Base-by-base conservation (phyloP, 176 grass and related monocot species). In the Hordeum marinum region DNA sequence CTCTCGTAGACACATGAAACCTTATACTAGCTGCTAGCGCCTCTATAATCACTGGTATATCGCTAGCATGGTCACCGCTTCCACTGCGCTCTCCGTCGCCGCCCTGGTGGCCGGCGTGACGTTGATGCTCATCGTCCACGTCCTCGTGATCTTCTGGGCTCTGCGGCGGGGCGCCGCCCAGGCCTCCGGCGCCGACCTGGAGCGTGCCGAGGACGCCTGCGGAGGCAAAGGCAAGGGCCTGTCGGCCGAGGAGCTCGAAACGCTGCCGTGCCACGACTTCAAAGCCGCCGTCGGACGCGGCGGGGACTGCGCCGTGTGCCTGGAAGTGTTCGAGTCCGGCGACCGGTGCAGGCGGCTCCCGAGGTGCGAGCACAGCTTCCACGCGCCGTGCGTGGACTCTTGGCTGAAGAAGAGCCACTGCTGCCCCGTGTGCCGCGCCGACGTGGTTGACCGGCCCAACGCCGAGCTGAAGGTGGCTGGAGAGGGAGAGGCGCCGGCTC, bases 361-460 rank as follows among this genome's bases (percentile, higher is more conserved):
- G 11, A 59, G 82, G 82, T 97, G 94, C 85, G 67, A 72, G 69
- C 91, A 97, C 68, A 76, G 91, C 72, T 97, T 97, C 82, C 94
- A 97, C 74, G 75, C 82, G 12, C 9, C 69, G 69, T 97, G 94
- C 29, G 85, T 97, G 14, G 94, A 94, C 72, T 78, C 84, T 48
- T 97, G 94, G 94, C 45, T 97, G 46, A 68, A 75, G 84, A 97
- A 90, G 73, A 78, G 78, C 76, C 27, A 79, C 0, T 31, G 72
- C 21, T 97, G 94, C 81, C 94, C 94, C 20, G 67, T 91, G 11
- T 97, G 91, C 63, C 91, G 94, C 6, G 41, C 79, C 12, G 23
- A 68, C 57, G 87, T 69, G 72, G 87, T 72, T 57, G 52, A 50
- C 42, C 37, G 24, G 39, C 63, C 31, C 23, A 21, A 17, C 20